Evolutionary conservation across 352 stramenopile genomes (phyloP).

Genomic region (Phytopythium mirpurense): DNA sequence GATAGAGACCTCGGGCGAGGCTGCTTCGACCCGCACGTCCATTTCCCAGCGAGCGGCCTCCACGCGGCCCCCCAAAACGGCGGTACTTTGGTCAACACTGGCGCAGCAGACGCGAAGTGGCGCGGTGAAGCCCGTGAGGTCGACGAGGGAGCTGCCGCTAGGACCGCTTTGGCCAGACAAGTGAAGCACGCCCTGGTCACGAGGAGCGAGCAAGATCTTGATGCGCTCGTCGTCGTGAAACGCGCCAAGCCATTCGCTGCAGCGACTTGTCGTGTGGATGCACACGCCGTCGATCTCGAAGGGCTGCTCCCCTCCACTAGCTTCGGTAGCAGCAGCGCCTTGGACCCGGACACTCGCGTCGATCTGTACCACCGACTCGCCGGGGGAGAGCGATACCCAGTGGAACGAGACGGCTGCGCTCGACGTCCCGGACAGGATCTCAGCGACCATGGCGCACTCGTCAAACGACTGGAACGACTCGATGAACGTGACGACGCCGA

Average conservation of each 20-base stretch:
- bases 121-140: slow-evolving; percentile 29
- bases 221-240: slow-evolving; percentile 17
- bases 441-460: neutral
- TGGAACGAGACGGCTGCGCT: neutral
- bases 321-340: no score
- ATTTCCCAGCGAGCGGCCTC: slow-evolving; percentile 4
- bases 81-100: neutral
- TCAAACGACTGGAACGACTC: slow-evolving; percentile 4
- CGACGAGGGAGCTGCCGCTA: slow-evolving; percentile 25
- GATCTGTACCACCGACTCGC: slow-evolving; percentile 45
- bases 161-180: slow-evolving; percentile 13
- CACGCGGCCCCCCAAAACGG: neutral
- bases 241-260: slow-evolving; percentile 50
- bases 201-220: slow-evolving; percentile 38
- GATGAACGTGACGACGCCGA: neutral
- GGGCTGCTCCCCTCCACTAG: no score
- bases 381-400: neutral
- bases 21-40: slow-evolving; percentile 38
- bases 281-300: slow-evolving; percentile 46
- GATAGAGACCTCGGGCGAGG: slow-evolving; percentile 29
- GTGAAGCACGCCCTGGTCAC: slow-evolving; percentile 20
- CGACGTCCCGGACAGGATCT: neutral
- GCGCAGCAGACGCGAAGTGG: neutral
- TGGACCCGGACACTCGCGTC: slow-evolving; percentile 31
- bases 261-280: slow-evolving; percentile 48